Conservation (phyloP, 2,329 filamentous ascomycete genomes). For the Alternaria ventricosa region DNA sequence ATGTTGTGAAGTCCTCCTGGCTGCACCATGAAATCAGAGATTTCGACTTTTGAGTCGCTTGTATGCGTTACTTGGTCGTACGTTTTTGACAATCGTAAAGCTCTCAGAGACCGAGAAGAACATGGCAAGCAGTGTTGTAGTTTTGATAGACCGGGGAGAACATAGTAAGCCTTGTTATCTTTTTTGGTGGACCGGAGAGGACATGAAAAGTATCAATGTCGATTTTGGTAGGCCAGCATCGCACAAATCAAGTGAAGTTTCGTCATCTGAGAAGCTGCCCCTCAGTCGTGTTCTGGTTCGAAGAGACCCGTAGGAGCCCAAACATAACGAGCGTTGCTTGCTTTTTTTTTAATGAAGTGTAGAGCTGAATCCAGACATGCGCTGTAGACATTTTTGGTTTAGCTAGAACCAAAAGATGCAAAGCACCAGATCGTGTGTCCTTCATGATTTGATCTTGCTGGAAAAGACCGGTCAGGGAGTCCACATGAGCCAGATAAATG, state of each 20-base stretch:
- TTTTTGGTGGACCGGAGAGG: not conserved
- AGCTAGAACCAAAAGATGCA: not conserved
- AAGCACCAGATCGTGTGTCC: not conserved
- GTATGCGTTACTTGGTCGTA: not conserved
- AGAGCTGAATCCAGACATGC: not conserved
- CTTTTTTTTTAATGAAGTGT: not conserved
- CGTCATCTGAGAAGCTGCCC: accelerated
- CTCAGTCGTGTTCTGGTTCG: not conserved
- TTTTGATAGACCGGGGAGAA: not conserved
- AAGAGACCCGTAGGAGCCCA: not conserved
- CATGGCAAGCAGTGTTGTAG: not conserved
- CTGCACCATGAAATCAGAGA: not conserved
- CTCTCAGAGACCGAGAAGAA: not conserved
- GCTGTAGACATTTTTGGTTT: not conserved
- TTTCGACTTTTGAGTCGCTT: not conserved
- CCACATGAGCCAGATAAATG: not conserved
- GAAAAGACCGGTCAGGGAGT: not conserved
- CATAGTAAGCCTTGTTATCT: too few relatives aligned
- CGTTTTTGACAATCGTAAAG: not conserved
- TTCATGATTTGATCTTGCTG: not conserved
- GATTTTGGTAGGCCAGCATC: not conserved
- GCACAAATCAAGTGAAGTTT: accelerated
- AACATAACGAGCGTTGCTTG: not conserved
- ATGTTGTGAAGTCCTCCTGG: not conserved
- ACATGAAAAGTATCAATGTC: not conserved